Percentiles rank a stretch among this genome's conserved stretches.
phyloP scores from a whole-genome alignment of 148 eudicot species.

The Vaccinium macrocarpon region DNA sequence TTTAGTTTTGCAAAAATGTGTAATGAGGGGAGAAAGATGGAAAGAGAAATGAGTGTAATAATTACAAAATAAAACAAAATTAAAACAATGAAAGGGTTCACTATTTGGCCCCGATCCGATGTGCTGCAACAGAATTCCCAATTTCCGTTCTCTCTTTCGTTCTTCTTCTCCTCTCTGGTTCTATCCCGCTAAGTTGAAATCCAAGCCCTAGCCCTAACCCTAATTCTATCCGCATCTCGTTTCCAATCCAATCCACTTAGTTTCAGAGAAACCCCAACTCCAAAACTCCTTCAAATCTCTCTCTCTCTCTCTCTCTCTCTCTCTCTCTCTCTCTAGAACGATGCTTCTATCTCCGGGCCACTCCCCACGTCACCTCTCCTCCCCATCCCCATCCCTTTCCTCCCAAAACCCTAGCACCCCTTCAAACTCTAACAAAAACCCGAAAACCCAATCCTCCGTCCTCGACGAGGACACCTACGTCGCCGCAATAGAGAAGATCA shows the following conservation, averaged over 20 bases:
- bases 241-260: neutral
- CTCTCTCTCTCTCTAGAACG: slow-evolving; percentile 18
- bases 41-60: no score
- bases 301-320: neutral
- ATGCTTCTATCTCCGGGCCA: slow-evolving; percentile 91
- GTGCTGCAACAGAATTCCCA: neutral
- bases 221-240: neutral
- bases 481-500: slow-evolving; percentile 82
- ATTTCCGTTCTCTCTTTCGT: neutral
- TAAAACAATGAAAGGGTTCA: no score
- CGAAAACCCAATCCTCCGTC: slow-evolving; percentile 23
- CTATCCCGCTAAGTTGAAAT: neutral
- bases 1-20: no score
- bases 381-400: slow-evolving; percentile 62
- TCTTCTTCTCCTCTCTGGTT: neutral
- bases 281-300: neutral
- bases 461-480: slow-evolving; percentile 87
- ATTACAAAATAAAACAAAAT: no score
- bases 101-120: no score
- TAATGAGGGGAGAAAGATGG: no score
- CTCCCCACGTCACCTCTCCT: slow-evolving; percentile 83
- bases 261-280: neutral
- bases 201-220: neutral
- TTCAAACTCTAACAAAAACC: slow-evolving; percentile 6
- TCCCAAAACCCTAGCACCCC: slow-evolving; percentile 15